Evolutionary conservation across 139 green algal genomes (phyloP), one percentile per base, ranked within the genome.

Genomic region (Pedinophyceae sp.): DNA sequence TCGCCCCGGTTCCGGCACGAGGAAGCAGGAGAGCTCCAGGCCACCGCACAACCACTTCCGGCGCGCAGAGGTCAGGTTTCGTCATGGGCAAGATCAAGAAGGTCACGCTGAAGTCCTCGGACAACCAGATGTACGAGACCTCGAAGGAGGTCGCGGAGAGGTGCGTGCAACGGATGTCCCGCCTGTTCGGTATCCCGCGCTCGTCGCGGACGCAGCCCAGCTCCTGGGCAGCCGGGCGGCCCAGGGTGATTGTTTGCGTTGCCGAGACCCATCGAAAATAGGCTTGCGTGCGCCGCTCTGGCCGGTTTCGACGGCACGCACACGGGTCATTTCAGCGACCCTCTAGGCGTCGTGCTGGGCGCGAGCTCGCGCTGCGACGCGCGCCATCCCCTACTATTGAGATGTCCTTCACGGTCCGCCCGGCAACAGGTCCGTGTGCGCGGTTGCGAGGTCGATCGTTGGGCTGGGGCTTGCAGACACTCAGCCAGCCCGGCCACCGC

Each of bases 121-220:
- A 75, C 41, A 43, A 70, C 28, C 59, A 75, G 55, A 60, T 64
- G 10, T 75, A 75, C 54, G 67, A 75, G 40, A 61, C 70, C 7
- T 67, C 71, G 17, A n/a, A 61, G 24, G 66, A 65, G 18, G 67
- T 75, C 16, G 66, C 55, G 15, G 13, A 5, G 15, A 10, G 50
- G 13, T 41, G 5, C 13, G 29, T 56, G n/a, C 28, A 41, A 26
- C 5, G 10, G 45, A 50, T 16, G 13, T 50, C 13, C 13, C 38
- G 38, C 38, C 38, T 16, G 13, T 45, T 45, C 38, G 13, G 24
- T 16, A 29, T 53, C 23, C 23, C 53, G 27, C 25, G 27, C 2
- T 23, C 60, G 57, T 75, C 66, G 18, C 28, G 66, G 28, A 74
- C 67, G 52, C 34, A 43, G 38, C 54, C 30, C 16, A 18, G n/a